Evolutionary conservation across 2,329 filamentous ascomycete species (phyloP), one percentile per base, ranked within the genome.

Genomic region (Ciborinia camelliae): DNA sequence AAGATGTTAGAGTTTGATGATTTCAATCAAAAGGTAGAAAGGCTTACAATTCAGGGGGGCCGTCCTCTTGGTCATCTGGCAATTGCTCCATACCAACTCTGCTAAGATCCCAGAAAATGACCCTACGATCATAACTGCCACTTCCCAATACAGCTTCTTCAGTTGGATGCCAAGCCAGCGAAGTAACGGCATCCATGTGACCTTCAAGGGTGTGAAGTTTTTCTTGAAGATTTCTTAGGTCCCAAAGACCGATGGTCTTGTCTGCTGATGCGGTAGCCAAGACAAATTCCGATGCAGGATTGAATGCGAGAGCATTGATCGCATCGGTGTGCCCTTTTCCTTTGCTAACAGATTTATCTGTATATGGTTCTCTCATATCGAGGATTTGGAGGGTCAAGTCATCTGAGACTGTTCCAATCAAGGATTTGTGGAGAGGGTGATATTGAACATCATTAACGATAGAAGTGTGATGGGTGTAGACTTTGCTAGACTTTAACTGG

Each of bases 371-470:
- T 72, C 95, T 89, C n/a, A 90, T 84, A 76, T 99, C 95, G 66
- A 98, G 84, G 66, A 99, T 90, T 77, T 97, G 91, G 67, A 98
- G 86, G 9, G 92, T 97, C 71, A 95, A 84, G 75, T 99, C 95
- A 75, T 99, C 95, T 4, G 95, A 98, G 4, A 97, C 95, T 20
- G 91, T 94, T 68, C 94, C 96, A 67, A 99, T 90, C 68, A 96
- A 88, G 71, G 88, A 87, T 72, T 87, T 88, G 68, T 94, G 91
- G 51, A 92, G 85, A 10, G 94, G 93, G 72, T 98, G 94, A 75
- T 96, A 92, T 78, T 98, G 92, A 39, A 99, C 93, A 74, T 99
- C 95, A 76, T 99, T 99, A 75, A 99, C 95, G 62, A 95, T 90
- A 32, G 94, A 88, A 26, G 84, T 88, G 77, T 99, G 96, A 70